Conservation (phyloP, 768 basidiomycete species). For the Crucibulum laeve region DNA sequence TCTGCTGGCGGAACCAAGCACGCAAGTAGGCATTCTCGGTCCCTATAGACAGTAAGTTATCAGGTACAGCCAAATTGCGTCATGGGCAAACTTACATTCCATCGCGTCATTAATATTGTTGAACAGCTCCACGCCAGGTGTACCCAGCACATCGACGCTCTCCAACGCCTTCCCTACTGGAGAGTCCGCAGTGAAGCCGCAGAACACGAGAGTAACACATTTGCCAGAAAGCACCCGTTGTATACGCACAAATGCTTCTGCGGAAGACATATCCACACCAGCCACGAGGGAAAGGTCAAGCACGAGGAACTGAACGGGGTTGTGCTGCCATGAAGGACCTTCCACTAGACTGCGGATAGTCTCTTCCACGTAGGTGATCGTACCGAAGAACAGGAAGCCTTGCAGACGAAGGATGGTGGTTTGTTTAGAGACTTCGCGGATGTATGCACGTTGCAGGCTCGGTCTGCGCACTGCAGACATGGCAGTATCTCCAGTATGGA, state of each 20-base stretch:
- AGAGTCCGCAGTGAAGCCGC: conserved; percentile 67
- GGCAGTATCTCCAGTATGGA: conserved; percentile 78
- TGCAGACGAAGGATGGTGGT: conserved; percentile 86
- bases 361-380: conserved; percentile 86
- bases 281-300: conserved; percentile 82
- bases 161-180: conserved; percentile 67
- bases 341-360: conserved; percentile 75
- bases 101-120: conserved; percentile 82
- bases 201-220: conserved; percentile 83
- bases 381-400: conserved; percentile 91
- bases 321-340: conserved; percentile 61
- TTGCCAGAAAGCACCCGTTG: conserved; percentile 76
- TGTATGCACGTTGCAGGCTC: conserved; percentile 80
- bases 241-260: conserved; percentile 91
- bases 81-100: conserved; percentile 62
- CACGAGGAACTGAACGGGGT: conserved; percentile 86
- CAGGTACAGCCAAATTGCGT: background rate
- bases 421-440: conserved; percentile 90
- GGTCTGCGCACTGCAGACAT: conserved; percentile 92
- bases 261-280: conserved; percentile 92
- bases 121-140: conserved; percentile 78
- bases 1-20: conserved; percentile 71
- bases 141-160: conserved; percentile 77
- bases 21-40: conserved; percentile 91
- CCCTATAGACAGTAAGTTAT: conserved; percentile 39